Percentiles rank a stretch among this genome's conserved stretches.
phyloP scores from a whole-genome alignment of 2,329 filamentous ascomycete genomes.

The Penicillium sp. region DNA sequence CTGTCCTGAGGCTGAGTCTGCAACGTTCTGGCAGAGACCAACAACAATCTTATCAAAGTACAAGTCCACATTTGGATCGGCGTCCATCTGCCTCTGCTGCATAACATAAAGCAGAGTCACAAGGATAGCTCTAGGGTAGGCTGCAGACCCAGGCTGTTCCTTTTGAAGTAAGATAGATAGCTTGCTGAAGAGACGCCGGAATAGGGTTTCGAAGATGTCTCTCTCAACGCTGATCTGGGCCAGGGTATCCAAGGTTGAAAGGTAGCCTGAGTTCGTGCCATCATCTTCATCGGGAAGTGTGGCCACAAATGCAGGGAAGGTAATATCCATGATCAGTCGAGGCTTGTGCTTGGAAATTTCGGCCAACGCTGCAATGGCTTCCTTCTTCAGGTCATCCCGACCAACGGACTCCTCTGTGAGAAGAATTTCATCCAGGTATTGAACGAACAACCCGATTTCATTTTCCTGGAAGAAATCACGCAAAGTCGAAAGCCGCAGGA shows the following conservation, averaged over 20 bases:
- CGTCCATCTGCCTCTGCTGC: constrained; percentile 49
- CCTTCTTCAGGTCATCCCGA: constrained; percentile 58
- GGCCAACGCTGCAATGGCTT: constrained; percentile 59
- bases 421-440: constrained; percentile 62
- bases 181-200: constrained; percentile 64
- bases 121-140: constrained; percentile 61
- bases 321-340: constrained; percentile 62
- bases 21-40: constrained; percentile 42
- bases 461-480: constrained; percentile 52
- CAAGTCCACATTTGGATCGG: constrained; percentile 44
- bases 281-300: constrained; percentile 60
- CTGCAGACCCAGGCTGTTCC: constrained; percentile 45
- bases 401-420: constrained; percentile 59
- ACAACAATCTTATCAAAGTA: constrained; percentile 56
- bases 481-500: constrained; percentile 49
- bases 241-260: constrained; percentile 62
- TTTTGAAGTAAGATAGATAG: constrained; percentile 58
- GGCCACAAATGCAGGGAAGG: constrained; percentile 66
- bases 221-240: constrained; percentile 64
- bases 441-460: constrained; percentile 55
- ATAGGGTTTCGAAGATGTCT: constrained; percentile 64
- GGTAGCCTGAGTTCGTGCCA: constrained; percentile 49
- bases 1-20: constrained; percentile 35
- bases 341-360: constrained; percentile 65
- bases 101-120: constrained; percentile 64